Evolutionary conservation across 2,329 filamentous ascomycete genomes (phyloP).

Genomic region (Chaetomium sp.): DNA sequence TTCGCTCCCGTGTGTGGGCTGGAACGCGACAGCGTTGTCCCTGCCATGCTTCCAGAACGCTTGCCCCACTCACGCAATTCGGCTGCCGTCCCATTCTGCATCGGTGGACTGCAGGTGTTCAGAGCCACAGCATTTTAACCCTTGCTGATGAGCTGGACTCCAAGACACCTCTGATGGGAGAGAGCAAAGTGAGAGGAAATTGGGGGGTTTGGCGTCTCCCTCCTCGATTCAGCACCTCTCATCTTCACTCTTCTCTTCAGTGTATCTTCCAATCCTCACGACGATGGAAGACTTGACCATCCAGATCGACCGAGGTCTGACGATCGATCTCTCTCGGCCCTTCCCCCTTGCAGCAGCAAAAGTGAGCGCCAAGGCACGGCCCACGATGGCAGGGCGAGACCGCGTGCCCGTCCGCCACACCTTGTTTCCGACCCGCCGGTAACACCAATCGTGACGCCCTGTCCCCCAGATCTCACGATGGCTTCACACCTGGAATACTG

Average conservation of each 20-base stretch:
- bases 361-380: neutral
- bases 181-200: neutral
- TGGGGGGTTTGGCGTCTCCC: neutral
- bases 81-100: neutral
- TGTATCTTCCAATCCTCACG: no score
- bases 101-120: neutral
- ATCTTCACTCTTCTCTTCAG: neutral
- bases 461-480: conserved; percentile 24
- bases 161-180: no score
- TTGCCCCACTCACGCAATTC: neutral
- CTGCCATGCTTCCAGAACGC: neutral
- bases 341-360: no score
- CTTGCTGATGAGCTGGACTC: no score
- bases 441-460: conserved; percentile 5
- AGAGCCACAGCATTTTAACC: neutral
- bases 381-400: neutral
- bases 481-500: conserved; percentile 9
- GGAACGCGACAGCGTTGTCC: neutral
- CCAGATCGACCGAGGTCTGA: no score
- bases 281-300: no score
- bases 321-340: no score
- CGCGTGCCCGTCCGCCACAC: neutral
- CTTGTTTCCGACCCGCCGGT: conserved; percentile 11
- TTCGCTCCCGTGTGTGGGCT: neutral
- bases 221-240: neutral